Percentiles rank a stretch among this genome's conserved stretches.
phyloP scores from a whole-genome alignment of 345 rosid species.

The Hibiscus mutabilis region DNA sequence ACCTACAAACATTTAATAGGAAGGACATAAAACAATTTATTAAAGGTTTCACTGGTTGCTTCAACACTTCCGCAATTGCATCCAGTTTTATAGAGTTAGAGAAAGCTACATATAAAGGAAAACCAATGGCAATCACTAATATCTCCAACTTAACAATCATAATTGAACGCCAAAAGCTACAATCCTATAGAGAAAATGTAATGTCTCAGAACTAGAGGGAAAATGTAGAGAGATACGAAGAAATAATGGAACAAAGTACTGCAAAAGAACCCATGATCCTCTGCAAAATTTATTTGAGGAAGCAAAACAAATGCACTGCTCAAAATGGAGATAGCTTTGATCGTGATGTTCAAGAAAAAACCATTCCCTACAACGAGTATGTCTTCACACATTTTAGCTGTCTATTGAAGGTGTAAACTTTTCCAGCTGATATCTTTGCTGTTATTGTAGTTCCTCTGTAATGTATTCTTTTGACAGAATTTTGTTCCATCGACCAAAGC shows the following conservation, averaged over 20 bases:
- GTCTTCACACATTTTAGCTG: constrained; percentile 45
- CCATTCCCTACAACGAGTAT: background rate
- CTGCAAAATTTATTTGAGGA: background rate
- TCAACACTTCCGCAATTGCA: no score
- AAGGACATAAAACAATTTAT: no score
- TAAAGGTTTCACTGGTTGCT: no score
- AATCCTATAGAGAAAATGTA: background rate
- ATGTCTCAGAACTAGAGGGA: background rate
- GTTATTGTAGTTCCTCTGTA: constrained; percentile 43
- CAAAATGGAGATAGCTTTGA: background rate
- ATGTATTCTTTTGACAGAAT: constrained; percentile 34
- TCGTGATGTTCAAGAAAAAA: background rate
- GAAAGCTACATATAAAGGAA: background rate
- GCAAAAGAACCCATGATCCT: background rate
- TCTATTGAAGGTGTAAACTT: constrained; percentile 47
- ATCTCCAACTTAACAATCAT: background rate
- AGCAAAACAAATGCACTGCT: background rate
- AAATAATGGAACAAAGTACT: background rate
- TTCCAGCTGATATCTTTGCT: constrained; percentile 38
- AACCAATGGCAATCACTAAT: background rate
- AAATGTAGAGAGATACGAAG: background rate
- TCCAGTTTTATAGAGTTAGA: background rate
- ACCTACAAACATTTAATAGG: no score
- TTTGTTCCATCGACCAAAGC: constrained; percentile 39
- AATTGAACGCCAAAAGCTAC: background rate